Conservation (phyloP, 148 eudicot species). For the Hydrangea macrophylla region DNA sequence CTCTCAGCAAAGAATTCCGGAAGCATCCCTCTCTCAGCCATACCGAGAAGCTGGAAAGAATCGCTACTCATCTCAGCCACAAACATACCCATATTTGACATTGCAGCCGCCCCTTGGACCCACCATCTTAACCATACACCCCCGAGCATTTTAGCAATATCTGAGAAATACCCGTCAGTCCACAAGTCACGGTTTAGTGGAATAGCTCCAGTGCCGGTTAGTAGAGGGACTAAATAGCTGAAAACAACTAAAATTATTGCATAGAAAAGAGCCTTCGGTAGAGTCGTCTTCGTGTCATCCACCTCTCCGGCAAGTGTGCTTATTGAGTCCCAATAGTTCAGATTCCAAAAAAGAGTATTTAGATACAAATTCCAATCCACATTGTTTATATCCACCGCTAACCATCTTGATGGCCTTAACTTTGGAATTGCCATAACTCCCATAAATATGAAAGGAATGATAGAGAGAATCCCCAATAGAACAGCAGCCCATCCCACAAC, state of each 20-base stretch:
- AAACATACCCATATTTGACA: slow-evolving; percentile 15
- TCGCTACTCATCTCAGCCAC: slow-evolving; percentile 13
- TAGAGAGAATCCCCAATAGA: slow-evolving; percentile 10
- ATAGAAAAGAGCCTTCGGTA: slow-evolving; percentile 10
- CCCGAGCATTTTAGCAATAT: too few relatives aligned
- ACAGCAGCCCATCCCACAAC: slow-evolving; percentile 13
- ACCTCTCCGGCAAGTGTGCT: slow-evolving; percentile 13
- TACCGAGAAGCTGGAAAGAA: slow-evolving; percentile 18
- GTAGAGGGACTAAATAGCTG: slow-evolving; percentile 8
- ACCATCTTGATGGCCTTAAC: slow-evolving; percentile 10
- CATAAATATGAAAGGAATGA: slow-evolving; percentile 1
- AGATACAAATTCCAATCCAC: slow-evolving; percentile 15
- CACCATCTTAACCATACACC: slow-evolving; percentile 13
- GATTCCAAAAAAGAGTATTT: slow-evolving; percentile 11
- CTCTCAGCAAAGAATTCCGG: slow-evolving; percentile 4
- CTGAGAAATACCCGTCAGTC: slow-evolving; percentile 11
- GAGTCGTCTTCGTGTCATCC: slow-evolving; percentile 8
- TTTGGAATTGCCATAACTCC: slow-evolving; percentile 8
- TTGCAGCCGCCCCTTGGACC: slow-evolving; percentile 14
- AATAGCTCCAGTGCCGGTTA: slow-evolving; percentile 8
- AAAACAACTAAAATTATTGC: slow-evolving; percentile 7
- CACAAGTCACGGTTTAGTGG: slow-evolving; percentile 8
- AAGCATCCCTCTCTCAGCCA: slow-evolving; percentile 17
- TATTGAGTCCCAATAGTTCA: too few relatives aligned
- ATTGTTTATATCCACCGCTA: background rate